These are phyloP conservation scores for Psilocybe cyanescens DNA, from an alignment of 768 basidiomycete species.

Conservation along the genomic window DNA sequence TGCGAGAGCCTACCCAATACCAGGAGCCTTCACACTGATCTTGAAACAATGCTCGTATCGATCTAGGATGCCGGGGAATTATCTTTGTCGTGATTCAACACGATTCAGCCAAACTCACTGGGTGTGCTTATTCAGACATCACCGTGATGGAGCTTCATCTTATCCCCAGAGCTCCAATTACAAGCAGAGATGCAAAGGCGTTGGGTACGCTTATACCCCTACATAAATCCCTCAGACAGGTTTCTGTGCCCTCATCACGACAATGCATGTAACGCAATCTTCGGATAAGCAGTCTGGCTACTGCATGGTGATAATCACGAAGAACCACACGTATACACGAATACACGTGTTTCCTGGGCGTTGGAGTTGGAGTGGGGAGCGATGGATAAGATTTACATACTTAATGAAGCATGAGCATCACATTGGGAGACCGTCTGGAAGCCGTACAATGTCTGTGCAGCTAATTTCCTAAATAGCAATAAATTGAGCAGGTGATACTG, in stretches of 20 bases:
- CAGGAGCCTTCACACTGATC: constrained; percentile 1
- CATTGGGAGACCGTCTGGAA: background rate
- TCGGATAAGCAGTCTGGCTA: background rate
- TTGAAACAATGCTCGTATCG: background rate
- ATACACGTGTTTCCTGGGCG: background rate
- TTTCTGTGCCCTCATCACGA: background rate
- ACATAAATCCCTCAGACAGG: background rate
- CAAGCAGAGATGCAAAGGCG: background rate
- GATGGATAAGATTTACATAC: background rate
- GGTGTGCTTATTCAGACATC: background rate
- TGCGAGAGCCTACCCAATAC: constrained; percentile 16
- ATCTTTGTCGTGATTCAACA: background rate
- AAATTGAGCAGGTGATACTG: background rate
- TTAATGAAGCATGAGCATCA: background rate
- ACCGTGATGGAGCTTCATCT: background rate
- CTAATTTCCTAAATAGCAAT: background rate
- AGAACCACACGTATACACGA: constrained; percentile 1
- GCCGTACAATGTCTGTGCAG: background rate
- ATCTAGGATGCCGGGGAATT: background rate
- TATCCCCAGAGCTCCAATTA: background rate
- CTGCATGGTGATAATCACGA: background rate
- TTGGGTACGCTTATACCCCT: background rate
- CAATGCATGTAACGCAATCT: background rate
- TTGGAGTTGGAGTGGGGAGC: too few species aligned
- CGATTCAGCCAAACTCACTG: background rate